Percentiles rank a stretch among this genome's conserved stretches.
Conservation (phyloP, 306 rosid genomes). For the Adenanthera pavonina region DNA sequence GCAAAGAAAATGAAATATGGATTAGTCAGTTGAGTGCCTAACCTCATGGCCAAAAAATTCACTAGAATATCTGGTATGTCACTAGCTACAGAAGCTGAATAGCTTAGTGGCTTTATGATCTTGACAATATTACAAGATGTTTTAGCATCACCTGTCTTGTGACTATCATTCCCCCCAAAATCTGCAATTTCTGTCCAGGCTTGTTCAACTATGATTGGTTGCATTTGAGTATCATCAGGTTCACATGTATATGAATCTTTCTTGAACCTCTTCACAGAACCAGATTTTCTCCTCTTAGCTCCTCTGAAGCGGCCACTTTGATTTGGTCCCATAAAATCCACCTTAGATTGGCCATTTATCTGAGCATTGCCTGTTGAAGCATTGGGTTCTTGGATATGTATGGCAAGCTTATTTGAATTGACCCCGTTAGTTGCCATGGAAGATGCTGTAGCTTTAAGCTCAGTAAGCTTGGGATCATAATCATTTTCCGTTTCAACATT, state of each 20-base stretch:
- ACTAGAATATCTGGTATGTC: constrained; percentile 59
- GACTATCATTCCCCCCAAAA: constrained; percentile 45
- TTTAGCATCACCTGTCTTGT: constrained; percentile 45
- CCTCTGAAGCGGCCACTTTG: constrained; percentile 61
- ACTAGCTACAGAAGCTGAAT: constrained; percentile 56
- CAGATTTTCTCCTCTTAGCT: constrained; percentile 81
- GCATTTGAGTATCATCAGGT: constrained; percentile 46
- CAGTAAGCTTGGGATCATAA: constrained; percentile 82
- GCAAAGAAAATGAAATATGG: not conserved
- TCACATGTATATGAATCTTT: constrained; percentile 53
- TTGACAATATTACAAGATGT: constrained; percentile 55
- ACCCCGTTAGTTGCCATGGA: constrained; percentile 40
- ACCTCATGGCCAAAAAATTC: constrained; percentile 76
- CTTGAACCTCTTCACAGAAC: constrained; percentile 83
- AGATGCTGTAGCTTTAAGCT: constrained; percentile 58
- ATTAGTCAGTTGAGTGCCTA: constrained; percentile 38
- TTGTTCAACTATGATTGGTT: constrained; percentile 41
- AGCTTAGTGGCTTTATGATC: constrained; percentile 78
- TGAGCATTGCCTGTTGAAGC: constrained; percentile 37
- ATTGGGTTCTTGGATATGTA: not conserved
- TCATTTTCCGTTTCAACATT: constrained; percentile 51
- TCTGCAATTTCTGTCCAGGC: constrained; percentile 40
- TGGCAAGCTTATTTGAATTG: constrained; percentile 19
- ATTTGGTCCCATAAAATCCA: constrained; percentile 44
- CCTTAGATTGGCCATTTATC: constrained; percentile 49